A percentile compares a stretch with the other conserved stretches of the same genome.
phyloP scores from a whole-genome alignment of 2,329 filamentous ascomycete genomes.

The Penicillium sp. region DNA sequence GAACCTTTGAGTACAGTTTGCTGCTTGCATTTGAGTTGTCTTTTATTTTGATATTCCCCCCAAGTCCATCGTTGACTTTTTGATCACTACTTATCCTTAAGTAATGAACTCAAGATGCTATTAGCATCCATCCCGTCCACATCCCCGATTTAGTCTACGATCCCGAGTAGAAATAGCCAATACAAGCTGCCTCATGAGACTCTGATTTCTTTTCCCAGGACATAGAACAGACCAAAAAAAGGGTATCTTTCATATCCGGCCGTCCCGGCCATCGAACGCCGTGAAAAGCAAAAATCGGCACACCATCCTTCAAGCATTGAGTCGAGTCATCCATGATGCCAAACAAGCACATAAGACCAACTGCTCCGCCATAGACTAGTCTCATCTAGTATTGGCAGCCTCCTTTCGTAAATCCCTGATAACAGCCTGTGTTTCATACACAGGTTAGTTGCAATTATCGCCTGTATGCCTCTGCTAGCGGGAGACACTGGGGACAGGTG shows the following conservation, averaged over 20 bases:
- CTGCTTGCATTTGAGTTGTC: neutral
- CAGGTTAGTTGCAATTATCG: slow-evolving; percentile 5
- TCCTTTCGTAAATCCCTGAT: slow-evolving; percentile 49
- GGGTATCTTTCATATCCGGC: slow-evolving; percentile 19
- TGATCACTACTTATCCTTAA: neutral
- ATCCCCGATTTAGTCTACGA: slow-evolving; percentile 7
- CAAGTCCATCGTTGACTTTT: no score
- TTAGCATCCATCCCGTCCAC: no score
- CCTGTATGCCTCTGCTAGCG: neutral
- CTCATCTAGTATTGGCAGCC: slow-evolving; percentile 28
- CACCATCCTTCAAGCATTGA: neutral
- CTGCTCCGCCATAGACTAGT: neutral
- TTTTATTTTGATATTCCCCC: slow-evolving; percentile 11
- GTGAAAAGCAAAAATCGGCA: no score
- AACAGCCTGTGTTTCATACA: slow-evolving; percentile 35
- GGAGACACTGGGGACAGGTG: neutral
- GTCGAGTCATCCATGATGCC: neutral
- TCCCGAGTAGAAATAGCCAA: slow-evolving; percentile 11
- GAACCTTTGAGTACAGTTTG: no score
- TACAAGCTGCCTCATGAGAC: neutral
- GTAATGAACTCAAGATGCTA: neutral
- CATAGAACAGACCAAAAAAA: slow-evolving; percentile 9
- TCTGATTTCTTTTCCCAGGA: slow-evolving; percentile 10
- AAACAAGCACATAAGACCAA: no score
- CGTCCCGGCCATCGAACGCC: slow-evolving; percentile 12